Base-by-base conservation (phyloP, 306 rosid genomes). In the Casuarina cunninghamiana region DNA sequence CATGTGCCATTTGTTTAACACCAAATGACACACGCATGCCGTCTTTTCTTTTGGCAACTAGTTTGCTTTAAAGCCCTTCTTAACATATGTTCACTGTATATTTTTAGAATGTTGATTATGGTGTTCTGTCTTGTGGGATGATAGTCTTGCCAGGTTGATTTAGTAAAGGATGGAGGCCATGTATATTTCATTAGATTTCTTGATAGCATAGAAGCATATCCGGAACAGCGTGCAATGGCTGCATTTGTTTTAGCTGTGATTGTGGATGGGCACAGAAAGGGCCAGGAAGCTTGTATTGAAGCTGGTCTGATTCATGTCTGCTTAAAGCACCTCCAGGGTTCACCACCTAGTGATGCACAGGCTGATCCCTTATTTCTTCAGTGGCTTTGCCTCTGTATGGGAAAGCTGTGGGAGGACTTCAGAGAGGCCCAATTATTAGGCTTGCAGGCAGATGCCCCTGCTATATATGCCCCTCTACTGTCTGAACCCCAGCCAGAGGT, bases 181-280 rank as follows among this genome's bases (percentile, higher is more conserved):
- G 85, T 83, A 6, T 96, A 96, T 84, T 96, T 96, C 88, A 91
- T 96, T 76, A 90, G 90, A 84, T 93, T 93, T 85, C 99, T 96
- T 86, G 99, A 96, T 85, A 93, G 96, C 84, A 78, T 77, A 85
- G 99, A 96, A 83, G 97, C 96, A 69, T 93, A 51, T 83, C 97
- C 98, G 43, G 97, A 96, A 79, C 97, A 93, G 77, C 96, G 94
- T 60, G 99, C 99, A 77, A 93, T 93, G 99, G 97, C 99, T 79
- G 99, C 99, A 43, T 96, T 93, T 83, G 97, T 96, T 82, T 87
- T 96, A 85, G 99, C 99, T 49, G 98, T 93, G 70, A 96, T 93
- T 78, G 97, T 96, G 77, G 99, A 96, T 82, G 96, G 94, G 55
- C 97, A 96, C 86, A 86, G 91, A 77, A 88, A 94, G 45, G 99